These are phyloP conservation scores for Pseudopyrenochaeta lycopersici DNA, from an alignment of 2,329 filamentous ascomycete species.

Conservation along the genomic window DNA sequence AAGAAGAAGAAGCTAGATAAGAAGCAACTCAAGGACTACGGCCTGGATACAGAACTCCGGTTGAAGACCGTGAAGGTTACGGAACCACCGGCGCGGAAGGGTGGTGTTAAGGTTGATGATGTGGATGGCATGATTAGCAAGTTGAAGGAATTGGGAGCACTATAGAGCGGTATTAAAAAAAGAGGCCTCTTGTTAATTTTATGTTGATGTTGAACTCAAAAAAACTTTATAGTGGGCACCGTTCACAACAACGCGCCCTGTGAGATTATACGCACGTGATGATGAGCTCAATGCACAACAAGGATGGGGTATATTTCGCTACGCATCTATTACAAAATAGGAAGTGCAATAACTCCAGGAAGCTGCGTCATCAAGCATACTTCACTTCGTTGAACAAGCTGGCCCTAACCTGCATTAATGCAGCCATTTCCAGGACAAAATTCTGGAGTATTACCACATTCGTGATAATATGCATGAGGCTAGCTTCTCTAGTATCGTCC, in stretches of 20 bases:
- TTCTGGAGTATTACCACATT: conserved; percentile 62
- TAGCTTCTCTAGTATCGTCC: conserved; percentile 51
- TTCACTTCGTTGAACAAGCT: conserved; percentile 58
- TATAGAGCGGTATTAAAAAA: conserved; percentile 60
- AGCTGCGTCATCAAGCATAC: conserved; percentile 39
- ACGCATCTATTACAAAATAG: not conserved
- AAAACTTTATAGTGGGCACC: too few relatives aligned
- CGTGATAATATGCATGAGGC: conserved; percentile 59
- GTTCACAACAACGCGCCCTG: not conserved
- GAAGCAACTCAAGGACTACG: conserved; percentile 80
- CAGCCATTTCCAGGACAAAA: conserved; percentile 59
- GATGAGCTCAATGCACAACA: too few relatives aligned
- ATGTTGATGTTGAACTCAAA: too few relatives aligned
- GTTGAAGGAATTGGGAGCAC: conserved; percentile 93
- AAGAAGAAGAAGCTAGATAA: conserved; percentile 99
- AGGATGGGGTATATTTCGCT: conserved; percentile 33
- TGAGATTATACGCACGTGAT: not conserved
- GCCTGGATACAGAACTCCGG: conserved; percentile 76
- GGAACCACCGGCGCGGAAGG: conserved; percentile 88
- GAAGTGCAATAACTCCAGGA: conserved; percentile 2
- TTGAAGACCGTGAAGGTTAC: conserved; percentile 89
- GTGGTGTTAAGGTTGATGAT: conserved; percentile 96
- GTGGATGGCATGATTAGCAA: conserved; percentile 93
- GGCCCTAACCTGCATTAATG: conserved; percentile 58
- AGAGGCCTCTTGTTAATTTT: too few relatives aligned